Percentiles rank a stretch among this genome's conserved stretches.
phyloP scores from a whole-genome alignment of 2,329 filamentous ascomycete species.

The Pestalotiopsis sp. region DNA sequence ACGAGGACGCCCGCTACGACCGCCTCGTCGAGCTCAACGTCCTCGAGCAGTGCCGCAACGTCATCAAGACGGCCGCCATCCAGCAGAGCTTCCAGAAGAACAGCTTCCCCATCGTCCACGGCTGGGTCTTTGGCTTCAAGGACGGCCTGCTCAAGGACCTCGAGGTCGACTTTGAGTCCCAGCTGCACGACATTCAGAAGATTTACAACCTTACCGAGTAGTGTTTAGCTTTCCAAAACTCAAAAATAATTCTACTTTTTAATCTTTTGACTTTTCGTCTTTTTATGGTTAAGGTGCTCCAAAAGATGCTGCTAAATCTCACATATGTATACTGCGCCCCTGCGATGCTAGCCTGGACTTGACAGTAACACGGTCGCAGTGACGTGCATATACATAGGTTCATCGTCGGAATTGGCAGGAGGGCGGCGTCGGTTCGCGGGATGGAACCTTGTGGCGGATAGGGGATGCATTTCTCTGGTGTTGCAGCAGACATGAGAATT shows the following conservation, averaged over 20 bases:
- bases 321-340: no score
- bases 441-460: background rate
- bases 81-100: constrained; percentile 69
- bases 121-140: constrained; percentile 73
- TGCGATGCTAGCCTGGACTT: no score
- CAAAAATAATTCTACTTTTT: no score
- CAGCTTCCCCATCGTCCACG: constrained; percentile 70
- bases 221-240: no score
- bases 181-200: constrained; percentile 62
- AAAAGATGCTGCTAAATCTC: no score
- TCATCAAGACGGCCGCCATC: constrained; percentile 81
- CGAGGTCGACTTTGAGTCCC: constrained; percentile 62
- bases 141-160: constrained; percentile 69
- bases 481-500: background rate
- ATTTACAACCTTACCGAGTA: constrained; percentile 56
- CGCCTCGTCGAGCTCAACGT: constrained; percentile 86
- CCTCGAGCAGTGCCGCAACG: constrained; percentile 72
- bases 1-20: constrained; percentile 64
- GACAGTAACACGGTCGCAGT: no score
- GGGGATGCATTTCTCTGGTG: background rate
- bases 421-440: background rate
- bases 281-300: background rate
- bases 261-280: background rate
- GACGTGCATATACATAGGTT: no score
- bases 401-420: background rate